Evolutionary conservation across 139 green algal genomes (phyloP), one percentile per base, ranked within the genome.

Genomic region (Volvox reticuliferus): DNA sequence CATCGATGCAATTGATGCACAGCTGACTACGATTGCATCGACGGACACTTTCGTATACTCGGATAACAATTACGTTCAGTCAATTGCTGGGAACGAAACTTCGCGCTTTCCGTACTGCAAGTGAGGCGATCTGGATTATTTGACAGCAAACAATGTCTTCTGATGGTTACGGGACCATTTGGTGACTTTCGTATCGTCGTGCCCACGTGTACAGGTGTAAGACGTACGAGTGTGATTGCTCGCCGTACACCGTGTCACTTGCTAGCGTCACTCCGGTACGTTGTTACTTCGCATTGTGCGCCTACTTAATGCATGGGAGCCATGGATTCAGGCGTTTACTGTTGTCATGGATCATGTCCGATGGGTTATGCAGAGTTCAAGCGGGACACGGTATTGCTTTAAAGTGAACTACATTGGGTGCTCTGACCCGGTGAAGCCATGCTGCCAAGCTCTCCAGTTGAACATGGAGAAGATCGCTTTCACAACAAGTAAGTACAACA

Each of bases 401-500:
- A 55, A 81, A 28, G 30, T 81, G 16, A 55, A 55, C 30, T 24
- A 81, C 75, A 81, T 55, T 22, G 75, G 75, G 32, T 81, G 75
- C 75, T 5, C 17, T 30, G 19, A 55, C 30, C 24, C 24, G 5
- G 26, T 30, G 30, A 28, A 55, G 75, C 75, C 75, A 24, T 85
- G 79, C 36, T 85, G 79, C 44, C 17, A 21, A 9, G 79, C 79
- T 9, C 37, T 85, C 20, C 0, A 68, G 44, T 12, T 30, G 1
- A 85, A 68, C 37, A 28, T 85, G 79, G 79, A 85, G 30, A 85
- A 85, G 36, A 85, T 85, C 20, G 79, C 79, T 13, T 85, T 85
- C 36, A 85, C 79, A 12, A 36, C 79, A 6, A 36, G 79, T 85
- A 67, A 85, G 79, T 55, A 5, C 44, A 55, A 55, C 44, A n/a